Base-by-base conservation (phyloP, 1,139 yeast genomes). In the Kurtzmaniella quercitrusa region DNA sequence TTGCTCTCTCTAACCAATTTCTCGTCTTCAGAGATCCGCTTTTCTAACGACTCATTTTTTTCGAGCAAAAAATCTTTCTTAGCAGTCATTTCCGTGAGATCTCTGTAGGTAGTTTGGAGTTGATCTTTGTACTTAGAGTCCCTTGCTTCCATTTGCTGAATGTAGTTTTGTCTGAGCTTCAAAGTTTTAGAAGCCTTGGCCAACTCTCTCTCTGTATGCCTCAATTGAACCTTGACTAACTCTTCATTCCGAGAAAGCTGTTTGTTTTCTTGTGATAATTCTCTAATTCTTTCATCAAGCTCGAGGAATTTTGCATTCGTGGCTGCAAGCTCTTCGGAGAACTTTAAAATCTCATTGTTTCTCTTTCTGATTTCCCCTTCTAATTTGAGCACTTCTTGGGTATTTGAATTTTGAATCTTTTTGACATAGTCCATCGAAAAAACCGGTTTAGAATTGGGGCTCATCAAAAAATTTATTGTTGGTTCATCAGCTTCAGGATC, bases 361-460 rank as follows among this genome's bases (percentile, higher is more conserved):
- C 55, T 53, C 2, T 47, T 44, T 30, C 51, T 49, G 18, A 59
- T 42, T 2, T 45, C 45, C 7, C 44, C 45, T 30, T 55, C 53
- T 16, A 58, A 46, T 6, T 46, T 45, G 11, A 55, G 54, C 15
- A 52, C 41, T 30, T 58, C 60, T 17, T 50, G 43, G 6, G 53
- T 48, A 41, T 64, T 61, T 8, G 59, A 58, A 7, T 48, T 43
- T 45, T 65, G 67, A 41, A 68, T 54, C 39, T 58, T 56, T 35
- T 57, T 53, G n/a, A 68, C 52, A 40, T 66, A 65, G 18, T 58
- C 56, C 18, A 60, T 48, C 1, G 74, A 62, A 41, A 66, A 68
- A 2, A 65, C 58, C 1, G 73, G 72, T 40, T 64, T 66, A 3
- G 71, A 65, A 43, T 64, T 64, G 14, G 70, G 69, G 1, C 71